These are phyloP conservation scores for Tolypocladium guangdongense DNA, from an alignment of 2,329 filamentous ascomycete genomes.

Conservation along the genomic window DNA sequence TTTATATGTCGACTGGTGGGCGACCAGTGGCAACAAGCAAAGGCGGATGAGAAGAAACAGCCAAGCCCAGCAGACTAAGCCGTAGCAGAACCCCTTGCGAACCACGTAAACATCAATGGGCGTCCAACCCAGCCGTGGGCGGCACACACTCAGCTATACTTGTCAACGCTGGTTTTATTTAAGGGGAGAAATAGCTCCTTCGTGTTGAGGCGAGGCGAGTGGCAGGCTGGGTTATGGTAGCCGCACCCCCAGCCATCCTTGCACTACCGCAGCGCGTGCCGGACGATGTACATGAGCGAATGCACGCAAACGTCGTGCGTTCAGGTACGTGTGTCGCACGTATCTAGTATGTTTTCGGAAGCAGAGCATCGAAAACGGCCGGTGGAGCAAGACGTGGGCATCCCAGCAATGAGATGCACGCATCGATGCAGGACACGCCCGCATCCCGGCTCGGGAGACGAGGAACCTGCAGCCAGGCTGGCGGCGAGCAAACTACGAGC, in stretches of 20 bases:
- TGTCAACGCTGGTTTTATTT: conserved; percentile 1
- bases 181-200: conserved; percentile 2
- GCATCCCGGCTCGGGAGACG: neutral
- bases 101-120: neutral
- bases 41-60: neutral
- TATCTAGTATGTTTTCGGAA: neutral
- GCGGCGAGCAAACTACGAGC: neutral
- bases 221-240: neutral
- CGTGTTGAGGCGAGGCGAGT: conserved; percentile 1
- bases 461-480: neutral
- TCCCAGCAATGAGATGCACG: neutral
- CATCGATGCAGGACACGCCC: neutral
- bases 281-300: neutral
- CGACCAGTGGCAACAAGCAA: neutral
- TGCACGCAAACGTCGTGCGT: neutral
- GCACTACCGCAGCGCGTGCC: neutral
- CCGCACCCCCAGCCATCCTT: neutral
- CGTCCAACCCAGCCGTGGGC: conserved; percentile 3
- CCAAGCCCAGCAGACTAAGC: neutral
- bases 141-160: conserved; percentile 6
- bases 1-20: conserved; percentile 3
- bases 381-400: neutral
- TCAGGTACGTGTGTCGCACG: neutral
- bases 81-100: conserved; percentile 2
- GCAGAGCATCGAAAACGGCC: neutral